A percentile compares a stretch with the other conserved stretches of the same genome.
phyloP scores from a whole-genome alignment of 495 filamentous ascomycete genomes.

The Extremus antarcticus region DNA sequence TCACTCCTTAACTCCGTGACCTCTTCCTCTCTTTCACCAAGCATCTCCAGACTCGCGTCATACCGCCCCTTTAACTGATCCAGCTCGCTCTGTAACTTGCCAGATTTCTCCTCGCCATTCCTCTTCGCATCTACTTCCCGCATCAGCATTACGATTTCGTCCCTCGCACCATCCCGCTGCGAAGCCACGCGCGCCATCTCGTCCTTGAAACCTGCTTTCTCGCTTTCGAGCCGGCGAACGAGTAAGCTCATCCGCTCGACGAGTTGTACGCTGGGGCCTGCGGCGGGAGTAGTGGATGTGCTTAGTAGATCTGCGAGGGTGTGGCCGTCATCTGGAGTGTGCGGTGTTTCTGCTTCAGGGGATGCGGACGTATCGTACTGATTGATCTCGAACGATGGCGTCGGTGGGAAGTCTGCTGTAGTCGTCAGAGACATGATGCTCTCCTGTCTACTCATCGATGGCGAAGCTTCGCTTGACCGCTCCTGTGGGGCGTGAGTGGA shows the following conservation, averaged over 20 bases:
- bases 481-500: conserved; percentile 2
- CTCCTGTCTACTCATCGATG: conserved; percentile 24
- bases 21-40: conserved; percentile 92
- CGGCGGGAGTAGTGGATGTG: conserved; percentile 77
- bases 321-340: conserved; percentile 33
- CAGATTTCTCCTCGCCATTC: conserved; percentile 45
- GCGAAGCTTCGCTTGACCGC: conserved; percentile 32
- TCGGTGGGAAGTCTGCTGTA: conserved; percentile 14
- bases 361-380: conserved; percentile 49
- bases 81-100: conserved; percentile 55
- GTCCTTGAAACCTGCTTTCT: conserved; percentile 75
- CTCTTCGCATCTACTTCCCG: conserved; percentile 65
- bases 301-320: conserved; percentile 81
- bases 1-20: conserved; percentile 85
- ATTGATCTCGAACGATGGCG: conserved; percentile 50
- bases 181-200: conserved; percentile 66
- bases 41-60: conserved; percentile 82
- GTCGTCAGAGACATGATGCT: conserved; percentile 21
- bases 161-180: conserved; percentile 84
- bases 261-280: conserved; percentile 87
- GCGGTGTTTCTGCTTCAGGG: neutral
- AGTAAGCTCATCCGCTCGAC: conserved; percentile 94
- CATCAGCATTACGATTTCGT: conserved; percentile 82
- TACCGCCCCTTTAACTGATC: conserved; percentile 59
- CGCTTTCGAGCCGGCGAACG: conserved; percentile 80